Evolutionary conservation across 2,329 filamentous ascomycete species (phyloP), one percentile per base, ranked within the genome.

Genomic region (Aspergillus sp.): DNA sequence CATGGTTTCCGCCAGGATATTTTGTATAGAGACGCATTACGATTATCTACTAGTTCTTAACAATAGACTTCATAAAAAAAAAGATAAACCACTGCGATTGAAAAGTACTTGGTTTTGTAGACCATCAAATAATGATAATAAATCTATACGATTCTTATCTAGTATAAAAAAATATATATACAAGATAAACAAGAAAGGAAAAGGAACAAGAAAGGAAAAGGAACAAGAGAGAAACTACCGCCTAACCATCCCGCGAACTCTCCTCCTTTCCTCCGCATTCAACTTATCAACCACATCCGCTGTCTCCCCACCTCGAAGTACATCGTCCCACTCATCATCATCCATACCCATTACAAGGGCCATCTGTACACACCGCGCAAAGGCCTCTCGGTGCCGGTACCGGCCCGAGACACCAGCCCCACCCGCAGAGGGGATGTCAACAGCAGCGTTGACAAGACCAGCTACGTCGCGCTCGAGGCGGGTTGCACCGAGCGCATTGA

Each of bases 291-390:
- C 84, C 14, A 81, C 76, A 55, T 84, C 81, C 55, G 71, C 70
- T 59, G 73, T 71, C 49, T 76, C 71, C 35, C 74, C 76, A 37
- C 78, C 81, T 33, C 80, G 75, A 41, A 81, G 76, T 5, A 93
- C 75, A 73, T 95, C 91, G 48, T 93, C 90, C 90, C 92, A 96
- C 75, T 97, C 93, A 57, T 97, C 93, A 35, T 95, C 90, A 71
- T 97, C 93, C 91, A 97, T 96, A 66, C 93, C 93, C 71, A 93
- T 87, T 15, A 96, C 86, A 80, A 96, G 86, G 57, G 90, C 85
- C 66, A 96, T 88, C 80, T 97, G 91, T 58, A 83, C 82, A 57
- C 90, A 90, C 68, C 87, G 85, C 27, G 83, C 81, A 77, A 97
- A 96, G 3, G 84, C 76, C 69, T 96, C 92, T 33, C 91, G 81